Evolutionary conservation across 2,329 filamentous ascomycete species (phyloP), one percentile per base, ranked within the genome.

Genomic region (Colletotrichum nymphaeae): DNA sequence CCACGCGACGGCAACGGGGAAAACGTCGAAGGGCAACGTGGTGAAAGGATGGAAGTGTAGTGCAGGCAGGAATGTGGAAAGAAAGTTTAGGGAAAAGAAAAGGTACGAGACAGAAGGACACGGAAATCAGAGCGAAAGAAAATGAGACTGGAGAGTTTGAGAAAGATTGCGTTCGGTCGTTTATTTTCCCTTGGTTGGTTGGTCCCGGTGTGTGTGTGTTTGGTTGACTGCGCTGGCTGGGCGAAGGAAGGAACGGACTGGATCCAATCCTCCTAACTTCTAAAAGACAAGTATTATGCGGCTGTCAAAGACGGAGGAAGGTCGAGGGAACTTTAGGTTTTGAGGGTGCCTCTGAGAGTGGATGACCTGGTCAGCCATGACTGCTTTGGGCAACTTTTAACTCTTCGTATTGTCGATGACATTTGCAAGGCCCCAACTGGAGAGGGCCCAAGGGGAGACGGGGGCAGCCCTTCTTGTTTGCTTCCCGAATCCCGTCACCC

Each of bases 261-360:
- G 60, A 69, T 46, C 52, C 69, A 58, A 72, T 52, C 22, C 57
- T 35, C 42, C 42, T 49, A 19, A 42, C 37, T 42, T 42, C 16
- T 7, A 42, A 42, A 19, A 19, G 5, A 42, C 32, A 35, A 35
- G 32, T 35, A 42, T 42, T 42, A n/a, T 49, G 42, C 42, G 42
- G 19, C 37, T 57, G 57, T 57, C 59, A 63, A 32, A 68, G 64
- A 49, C 37, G 24, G 58, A 42, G 37, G 35, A 16, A 58, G 32
- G 46, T 68, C 26, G 58, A 69, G 55, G 53, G 42, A 64, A 53
- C 55, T 60, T 73, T 53, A 73, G 56, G 55, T 66, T 73, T 70
- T 19, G 52, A 60, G 59, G 28, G 28, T 59, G 46, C 46, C 37
- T 42, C 46, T 60, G 46, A 60, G 59, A 62, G 67, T 70, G 56